These are phyloP conservation scores for Daldinia childiae DNA, from an alignment of 495 filamentous ascomycete genomes.

Conservation along the genomic window DNA sequence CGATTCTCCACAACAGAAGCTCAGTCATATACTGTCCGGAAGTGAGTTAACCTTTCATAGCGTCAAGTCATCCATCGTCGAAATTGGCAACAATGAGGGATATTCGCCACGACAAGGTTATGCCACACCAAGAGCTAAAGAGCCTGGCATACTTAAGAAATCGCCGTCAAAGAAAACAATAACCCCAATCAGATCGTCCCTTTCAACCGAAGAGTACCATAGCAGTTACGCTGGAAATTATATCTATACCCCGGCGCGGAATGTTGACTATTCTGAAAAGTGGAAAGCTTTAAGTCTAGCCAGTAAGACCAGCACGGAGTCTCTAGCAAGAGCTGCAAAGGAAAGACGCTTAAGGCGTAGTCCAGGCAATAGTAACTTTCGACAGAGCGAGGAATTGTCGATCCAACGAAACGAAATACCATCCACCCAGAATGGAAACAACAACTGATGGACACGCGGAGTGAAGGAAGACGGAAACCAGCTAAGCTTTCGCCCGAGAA, in stretches of 20 bases:
- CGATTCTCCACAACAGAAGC: background rate
- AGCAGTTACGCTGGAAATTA: slow-evolving; percentile 5
- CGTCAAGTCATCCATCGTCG: slow-evolving; percentile 13
- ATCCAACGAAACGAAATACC: background rate
- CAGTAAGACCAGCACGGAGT: slow-evolving; percentile 40
- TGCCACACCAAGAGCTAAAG: background rate
- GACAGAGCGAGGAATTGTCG: slow-evolving; percentile 26
- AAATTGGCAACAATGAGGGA: slow-evolving; percentile 9
- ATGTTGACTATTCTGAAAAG: slow-evolving; percentile 13
- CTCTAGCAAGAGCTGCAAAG: slow-evolving; percentile 33
- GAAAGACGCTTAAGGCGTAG: slow-evolving; percentile 43
- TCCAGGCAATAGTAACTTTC: slow-evolving; percentile 12
- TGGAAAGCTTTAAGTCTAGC: slow-evolving; percentile 37
- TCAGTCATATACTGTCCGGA: slow-evolving; percentile 10
- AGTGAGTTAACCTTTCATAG: slow-evolving; percentile 28
- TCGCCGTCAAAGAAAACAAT: background rate
- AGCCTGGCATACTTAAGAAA: background rate
- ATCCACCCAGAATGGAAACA: slow-evolving; percentile 26
- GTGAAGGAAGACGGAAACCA: slow-evolving; percentile 6
- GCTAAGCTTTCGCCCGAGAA: slow-evolving; percentile 22
- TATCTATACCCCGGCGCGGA: background rate
- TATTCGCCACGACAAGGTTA: background rate
- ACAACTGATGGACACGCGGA: background rate
- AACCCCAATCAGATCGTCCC: slow-evolving; percentile 18
- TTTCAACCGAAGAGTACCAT: slow-evolving; percentile 8